phyloP scores from a whole-genome alignment of 331 rosid genomes.

The Malus hybrid region DNA sequence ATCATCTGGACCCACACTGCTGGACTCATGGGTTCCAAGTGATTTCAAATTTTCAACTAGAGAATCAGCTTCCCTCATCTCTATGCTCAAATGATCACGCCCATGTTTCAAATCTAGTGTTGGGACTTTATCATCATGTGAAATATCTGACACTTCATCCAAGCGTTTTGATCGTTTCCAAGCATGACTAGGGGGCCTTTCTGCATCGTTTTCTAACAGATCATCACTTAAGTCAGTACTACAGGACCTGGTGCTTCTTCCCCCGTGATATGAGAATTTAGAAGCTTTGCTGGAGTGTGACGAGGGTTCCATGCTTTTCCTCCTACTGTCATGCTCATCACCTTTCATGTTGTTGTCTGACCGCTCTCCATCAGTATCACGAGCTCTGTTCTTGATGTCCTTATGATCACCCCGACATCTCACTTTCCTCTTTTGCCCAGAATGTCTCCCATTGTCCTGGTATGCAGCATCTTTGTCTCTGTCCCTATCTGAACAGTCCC shows the following conservation, averaged over 20 bases:
- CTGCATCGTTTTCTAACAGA: not conserved
- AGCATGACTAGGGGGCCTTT: not conserved
- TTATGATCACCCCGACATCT: constrained; percentile 7
- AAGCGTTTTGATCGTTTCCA: not conserved
- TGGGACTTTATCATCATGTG: not conserved
- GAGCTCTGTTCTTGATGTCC: constrained; percentile 15
- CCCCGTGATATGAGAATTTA: not conserved
- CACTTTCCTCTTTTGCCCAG: constrained; percentile 21
- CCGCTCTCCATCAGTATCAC: constrained; percentile 28
- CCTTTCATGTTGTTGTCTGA: constrained; percentile 8
- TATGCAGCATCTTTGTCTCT: not conserved
- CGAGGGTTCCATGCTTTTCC: not conserved
- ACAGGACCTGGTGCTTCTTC: not conserved
- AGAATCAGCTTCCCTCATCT: not conserved
- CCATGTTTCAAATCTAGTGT: not conserved
- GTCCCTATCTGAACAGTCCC: constrained; percentile 12
- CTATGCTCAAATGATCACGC: not conserved
- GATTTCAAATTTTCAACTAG: not conserved
- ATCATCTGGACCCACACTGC: constrained; percentile 8
- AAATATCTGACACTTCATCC: constrained; percentile 4
- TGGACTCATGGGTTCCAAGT: constrained; percentile 6
- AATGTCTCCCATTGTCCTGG: constrained; percentile 20
- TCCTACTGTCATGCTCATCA: not conserved
- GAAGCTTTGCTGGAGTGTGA: not conserved
- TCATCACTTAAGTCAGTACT: not conserved